phyloP scores from a whole-genome alignment of 2,329 filamentous ascomycete species.

The Mycocentrospora acerina region DNA sequence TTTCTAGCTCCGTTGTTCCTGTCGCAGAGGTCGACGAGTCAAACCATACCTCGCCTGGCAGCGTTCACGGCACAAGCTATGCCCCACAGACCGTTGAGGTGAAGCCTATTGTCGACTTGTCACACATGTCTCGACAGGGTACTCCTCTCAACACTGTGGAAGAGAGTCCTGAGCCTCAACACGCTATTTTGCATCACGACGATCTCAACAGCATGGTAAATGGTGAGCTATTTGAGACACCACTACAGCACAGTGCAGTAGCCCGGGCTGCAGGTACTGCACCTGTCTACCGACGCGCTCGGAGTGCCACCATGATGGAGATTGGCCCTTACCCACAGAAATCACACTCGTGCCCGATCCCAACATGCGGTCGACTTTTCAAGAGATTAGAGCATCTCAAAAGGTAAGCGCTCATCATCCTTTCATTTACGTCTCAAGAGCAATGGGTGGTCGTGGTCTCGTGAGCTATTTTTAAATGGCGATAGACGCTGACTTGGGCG shows the following conservation, averaged over 20 bases:
- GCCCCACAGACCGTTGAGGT: constrained; percentile 70
- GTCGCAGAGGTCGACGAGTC: constrained; percentile 78
- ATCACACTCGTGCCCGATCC: constrained; percentile 98
- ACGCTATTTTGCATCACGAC: constrained; percentile 67
- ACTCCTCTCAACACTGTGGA: constrained; percentile 87
- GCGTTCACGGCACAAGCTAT: constrained; percentile 59
- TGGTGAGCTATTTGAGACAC: constrained; percentile 40
- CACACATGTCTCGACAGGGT: constrained; percentile 83
- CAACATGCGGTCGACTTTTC: constrained; percentile 93
- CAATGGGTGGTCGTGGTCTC: constrained; percentile 9
- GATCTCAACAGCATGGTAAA: constrained; percentile 58
- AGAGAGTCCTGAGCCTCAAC: constrained; percentile 75
- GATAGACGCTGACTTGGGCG: constrained; percentile 54
- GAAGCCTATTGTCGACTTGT: constrained; percentile 74
- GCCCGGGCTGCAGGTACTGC: constrained; percentile 62
- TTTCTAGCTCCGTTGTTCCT: constrained; percentile 83
- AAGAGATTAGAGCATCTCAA: constrained; percentile 99
- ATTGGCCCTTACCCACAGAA: constrained; percentile 95
- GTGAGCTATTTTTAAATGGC: constrained; percentile 28
- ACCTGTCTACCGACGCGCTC: constrained; percentile 82
- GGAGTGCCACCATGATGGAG: constrained; percentile 95
- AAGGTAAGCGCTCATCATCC: constrained; percentile 68
- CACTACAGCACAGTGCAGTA: constrained; percentile 59
- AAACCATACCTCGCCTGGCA: constrained; percentile 76
- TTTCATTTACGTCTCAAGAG: constrained; percentile 12